phyloP scores from a whole-genome alignment of 331 rosid genomes.

The Rosa hybrid region DNA sequence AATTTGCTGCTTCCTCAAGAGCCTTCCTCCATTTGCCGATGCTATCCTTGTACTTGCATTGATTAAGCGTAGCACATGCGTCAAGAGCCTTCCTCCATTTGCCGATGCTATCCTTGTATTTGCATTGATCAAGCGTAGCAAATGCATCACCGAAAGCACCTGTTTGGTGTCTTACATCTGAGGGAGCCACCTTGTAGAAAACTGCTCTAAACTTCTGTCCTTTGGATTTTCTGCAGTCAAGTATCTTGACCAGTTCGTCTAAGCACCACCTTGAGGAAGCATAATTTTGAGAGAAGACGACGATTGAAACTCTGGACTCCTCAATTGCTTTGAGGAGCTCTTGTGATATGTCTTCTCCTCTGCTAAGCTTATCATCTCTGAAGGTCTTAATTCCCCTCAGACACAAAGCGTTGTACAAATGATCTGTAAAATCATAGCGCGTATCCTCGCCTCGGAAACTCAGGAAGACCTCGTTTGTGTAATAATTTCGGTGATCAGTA shows the following conservation, averaged over 20 bases:
- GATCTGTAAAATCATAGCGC: no score
- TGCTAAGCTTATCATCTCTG: background rate
- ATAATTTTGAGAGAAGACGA: background rate
- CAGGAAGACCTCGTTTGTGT: background rate
- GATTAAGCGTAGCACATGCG: background rate
- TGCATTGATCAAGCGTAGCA: background rate
- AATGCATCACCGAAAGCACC: background rate
- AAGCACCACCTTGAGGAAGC: background rate
- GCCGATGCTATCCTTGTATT: background rate
- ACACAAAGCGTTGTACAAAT: no score
- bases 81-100: background rate
- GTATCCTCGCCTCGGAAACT: background rate
- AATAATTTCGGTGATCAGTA: background rate
- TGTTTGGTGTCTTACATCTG: background rate
- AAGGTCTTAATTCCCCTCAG: no score
- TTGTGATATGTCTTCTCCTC: background rate
- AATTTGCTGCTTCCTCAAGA: background rate
- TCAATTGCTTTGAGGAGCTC: background rate
- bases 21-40: background rate
- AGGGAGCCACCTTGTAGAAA: constrained; percentile 9
- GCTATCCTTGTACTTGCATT: background rate
- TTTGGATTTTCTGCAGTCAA: background rate
- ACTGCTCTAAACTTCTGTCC: background rate
- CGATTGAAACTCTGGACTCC: background rate
- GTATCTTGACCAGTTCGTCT: background rate